phyloP scores from a whole-genome alignment of 176 grass and related monocot genomes.

The Dactylis glomerata region DNA sequence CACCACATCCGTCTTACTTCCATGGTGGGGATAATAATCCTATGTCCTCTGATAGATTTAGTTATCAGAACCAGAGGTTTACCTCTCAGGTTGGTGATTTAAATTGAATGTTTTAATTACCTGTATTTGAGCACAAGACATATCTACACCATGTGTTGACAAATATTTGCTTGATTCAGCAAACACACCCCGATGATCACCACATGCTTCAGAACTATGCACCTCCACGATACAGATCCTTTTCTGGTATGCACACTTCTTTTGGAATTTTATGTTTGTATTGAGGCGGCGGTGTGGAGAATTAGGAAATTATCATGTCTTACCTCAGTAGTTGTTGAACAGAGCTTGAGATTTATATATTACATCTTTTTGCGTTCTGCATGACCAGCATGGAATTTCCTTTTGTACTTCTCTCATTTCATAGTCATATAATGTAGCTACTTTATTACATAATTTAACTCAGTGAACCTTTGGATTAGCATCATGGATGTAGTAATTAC shows the following conservation, averaged over 20 bases:
- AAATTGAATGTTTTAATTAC: constrained; percentile 11
- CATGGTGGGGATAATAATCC: constrained; percentile 50
- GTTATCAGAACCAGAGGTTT: constrained; percentile 68
- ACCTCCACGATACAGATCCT: constrained; percentile 56
- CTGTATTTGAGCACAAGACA: constrained; percentile 6
- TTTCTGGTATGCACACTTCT: constrained; percentile 57
- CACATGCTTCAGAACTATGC: constrained; percentile 44
- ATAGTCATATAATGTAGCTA: not conserved
- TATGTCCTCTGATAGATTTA: constrained; percentile 59
- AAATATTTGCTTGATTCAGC: constrained; percentile 46
- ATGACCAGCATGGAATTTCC: not conserved
- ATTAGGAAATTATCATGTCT: not conserved
- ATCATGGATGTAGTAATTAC: not conserved
- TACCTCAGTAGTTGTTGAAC: not conserved
- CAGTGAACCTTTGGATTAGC: not conserved
- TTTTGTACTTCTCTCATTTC: not conserved
- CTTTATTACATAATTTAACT: not conserved
- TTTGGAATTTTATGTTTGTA: constrained; percentile 25
- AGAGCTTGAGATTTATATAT: not conserved
- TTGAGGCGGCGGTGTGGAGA: not conserved
- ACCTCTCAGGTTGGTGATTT: constrained; percentile 55
- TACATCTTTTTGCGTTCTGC: not conserved
- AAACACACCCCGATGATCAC: constrained; percentile 50
- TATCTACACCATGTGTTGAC: constrained; percentile 7
- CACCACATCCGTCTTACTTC: constrained; percentile 51